phyloP scores from a whole-genome alignment of 73 alveolate genomes.

The Tetrahymena malaccensis region DNA sequence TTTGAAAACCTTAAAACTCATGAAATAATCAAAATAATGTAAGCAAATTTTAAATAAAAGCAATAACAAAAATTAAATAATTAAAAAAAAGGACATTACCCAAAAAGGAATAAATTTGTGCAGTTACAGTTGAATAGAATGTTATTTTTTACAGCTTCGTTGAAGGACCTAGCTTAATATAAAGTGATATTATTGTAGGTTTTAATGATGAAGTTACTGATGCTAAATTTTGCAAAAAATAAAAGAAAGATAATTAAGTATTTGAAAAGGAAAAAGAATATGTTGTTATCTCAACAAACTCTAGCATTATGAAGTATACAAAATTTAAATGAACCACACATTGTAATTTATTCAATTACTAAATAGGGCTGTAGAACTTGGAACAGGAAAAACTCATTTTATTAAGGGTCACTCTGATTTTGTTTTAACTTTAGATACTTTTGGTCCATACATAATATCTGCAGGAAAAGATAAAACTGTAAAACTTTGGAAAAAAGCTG shows the following conservation, averaged over 20 bases:
- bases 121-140: slow-evolving; percentile 23
- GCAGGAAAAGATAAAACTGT: slow-evolving; percentile 87
- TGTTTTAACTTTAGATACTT: slow-evolving; percentile 69
- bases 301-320: neutral
- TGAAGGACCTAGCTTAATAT: neutral
- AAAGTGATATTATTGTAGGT: slow-evolving; percentile 32
- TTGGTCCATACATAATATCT: slow-evolving; percentile 61
- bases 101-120: slow-evolving; percentile 10
- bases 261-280: slow-evolving; percentile 31
- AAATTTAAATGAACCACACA: neutral
- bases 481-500: slow-evolving; percentile 75
- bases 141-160: neutral
- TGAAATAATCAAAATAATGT: neutral
- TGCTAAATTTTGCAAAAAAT: slow-evolving; percentile 14
- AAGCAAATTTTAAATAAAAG: neutral
- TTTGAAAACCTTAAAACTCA: neutral
- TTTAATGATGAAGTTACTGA: slow-evolving; percentile 42
- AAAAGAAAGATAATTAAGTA: slow-evolving; percentile 17
- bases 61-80: neutral
- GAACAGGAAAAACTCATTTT: neutral
- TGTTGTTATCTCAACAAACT: neutral
- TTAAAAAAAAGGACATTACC: neutral
- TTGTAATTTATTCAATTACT: neutral
- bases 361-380: slow-evolving; percentile 5
- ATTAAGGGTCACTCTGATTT: slow-evolving; percentile 89